Base-by-base conservation (phyloP, 805 yeast genomes). In the Zygosaccharomyces siamensis region DNA sequence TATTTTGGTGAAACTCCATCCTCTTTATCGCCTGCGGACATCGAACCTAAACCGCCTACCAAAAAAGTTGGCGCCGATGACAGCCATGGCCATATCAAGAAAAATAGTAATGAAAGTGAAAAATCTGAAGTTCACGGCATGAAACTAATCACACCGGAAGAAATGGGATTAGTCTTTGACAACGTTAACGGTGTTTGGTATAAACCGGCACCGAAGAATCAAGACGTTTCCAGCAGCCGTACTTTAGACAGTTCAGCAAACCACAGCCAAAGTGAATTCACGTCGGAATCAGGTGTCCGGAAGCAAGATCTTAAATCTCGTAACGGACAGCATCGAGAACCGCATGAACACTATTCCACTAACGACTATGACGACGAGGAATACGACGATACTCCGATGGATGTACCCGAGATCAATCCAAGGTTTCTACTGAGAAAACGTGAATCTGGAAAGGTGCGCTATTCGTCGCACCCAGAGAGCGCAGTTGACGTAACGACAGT, bases 111-210 rank as follows among this genome's bases (percentile, higher is more conserved):
- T 27, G 14, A 5, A 8, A 7, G 11, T 16, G 36, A 46, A 14
- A 33, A 33, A 33, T 33, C 37, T 4, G 37, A 33, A 8, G 37
- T 33, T n/a, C 43, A 45, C 7, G 51, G 46, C 3, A 46, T 56
- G 27, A 53, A 53, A 39, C 46, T 60, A 20, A 58, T 58, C 26
- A 56, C 59, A 21, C 64, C 64, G 7, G 62, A 60, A 46, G 63
- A 56, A 40, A 55, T 59, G 39, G 64, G 64, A 2, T 51, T 57
- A 35, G 58, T 60, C 16, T 60, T 57, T 40, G 53, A 55, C 39
- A 56, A 59, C 38, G 52, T 51, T 23, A 55, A 53, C 30, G 64
- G 64, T 7, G 57, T 58, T 10, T 60, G 64, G 64, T 60, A 57
- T 30, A 56, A 54, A 40, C 62, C 61, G 4, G 50, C 57, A 8